Base-by-base conservation (phyloP, 192 early-diverging fungal genomes). In the Cetraspora pellucida region DNA sequence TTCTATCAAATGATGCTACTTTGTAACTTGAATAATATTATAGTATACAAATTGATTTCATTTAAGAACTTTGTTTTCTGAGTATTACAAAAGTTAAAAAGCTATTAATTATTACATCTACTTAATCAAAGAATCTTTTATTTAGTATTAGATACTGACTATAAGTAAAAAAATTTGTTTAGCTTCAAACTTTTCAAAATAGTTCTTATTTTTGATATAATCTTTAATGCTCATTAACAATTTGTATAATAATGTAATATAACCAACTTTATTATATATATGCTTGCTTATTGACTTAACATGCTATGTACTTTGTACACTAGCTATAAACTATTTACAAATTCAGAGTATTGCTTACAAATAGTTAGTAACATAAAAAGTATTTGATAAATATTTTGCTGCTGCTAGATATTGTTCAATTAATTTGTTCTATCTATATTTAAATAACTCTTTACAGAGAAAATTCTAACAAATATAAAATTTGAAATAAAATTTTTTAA, bases 1-100 rank as follows among this genome's bases (percentile, higher is more conserved):
- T 28, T 30, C 59, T 14, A 61, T 30, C 59, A 61, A 61, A 61
- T 61, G 59, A 30, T 61, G 59, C 59, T 10, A 61, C 30, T 61
- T 14, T 11, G 25, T 28, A 28, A 13, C 10, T 61, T 30, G 21
- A 14, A 14, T 10, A 61, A 28, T 25, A 28, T 37, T 28, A 10
- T 54, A 54, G 10, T 4, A 54, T 54, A 54, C 52, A 4, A 4
- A 54, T 54, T 54, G 19, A 11, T 54, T n/a, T 28, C 13, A 28
- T 0, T 7, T 37, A 7, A 6, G 37, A 37, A 6, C 37, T 37
- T 37, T 37, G 1, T 7, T 37, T 37, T 37, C 1, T 7, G 7
- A 61, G 28, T 14, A 61, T 61, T 0, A 61, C 10, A 61, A 28
- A 1, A 19, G 50, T 54, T 54, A 14, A 54, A 54, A 54, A 0